A percentile compares a stretch with the other conserved stretches of the same genome.
phyloP scores from a whole-genome alignment of 2,329 filamentous ascomycete species.

The Pseudomassariella vexata region DNA sequence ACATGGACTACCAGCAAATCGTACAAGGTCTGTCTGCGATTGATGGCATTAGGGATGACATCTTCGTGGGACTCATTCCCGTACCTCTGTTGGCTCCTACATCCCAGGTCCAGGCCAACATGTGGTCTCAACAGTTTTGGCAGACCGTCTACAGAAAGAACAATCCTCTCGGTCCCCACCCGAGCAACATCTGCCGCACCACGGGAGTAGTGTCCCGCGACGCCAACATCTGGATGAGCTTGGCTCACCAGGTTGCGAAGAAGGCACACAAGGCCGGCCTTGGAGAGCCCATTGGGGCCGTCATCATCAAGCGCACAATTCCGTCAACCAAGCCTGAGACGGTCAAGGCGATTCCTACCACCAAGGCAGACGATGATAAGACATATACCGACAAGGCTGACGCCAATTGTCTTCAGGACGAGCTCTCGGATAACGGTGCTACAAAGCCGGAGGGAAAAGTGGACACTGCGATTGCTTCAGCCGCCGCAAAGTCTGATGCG shows the following conservation, averaged over 20 bases:
- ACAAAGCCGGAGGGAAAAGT: constrained; percentile 16
- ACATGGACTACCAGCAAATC: constrained; percentile 49
- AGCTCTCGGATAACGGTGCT: too few species aligned
- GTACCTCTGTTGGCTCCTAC: constrained; percentile 71
- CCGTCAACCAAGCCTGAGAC: constrained; percentile 17
- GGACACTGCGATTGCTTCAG: constrained; percentile 8
- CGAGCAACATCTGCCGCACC: constrained; percentile 64
- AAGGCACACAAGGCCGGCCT: constrained; percentile 51
- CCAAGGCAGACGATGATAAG: constrained; percentile 3
- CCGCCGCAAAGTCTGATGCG: too few species aligned
- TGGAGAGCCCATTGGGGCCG: constrained; percentile 68
- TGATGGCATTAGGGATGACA: constrained; percentile 43
- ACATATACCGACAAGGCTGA: constrained; percentile 25
- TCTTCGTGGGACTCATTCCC: constrained; percentile 57
- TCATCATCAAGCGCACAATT: constrained; percentile 59
- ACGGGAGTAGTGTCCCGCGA: constrained; percentile 63
- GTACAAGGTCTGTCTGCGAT: constrained; percentile 37
- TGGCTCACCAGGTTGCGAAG: constrained; percentile 59
- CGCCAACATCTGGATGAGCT: constrained; percentile 59
- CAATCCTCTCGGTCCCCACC: constrained; percentile 80
- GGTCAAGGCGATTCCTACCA: constrained; percentile 10
- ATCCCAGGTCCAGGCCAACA: constrained; percentile 66
- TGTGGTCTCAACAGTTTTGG: constrained; percentile 76
- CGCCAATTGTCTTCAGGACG: too few species aligned
- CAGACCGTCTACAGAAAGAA: constrained; percentile 81